Evolutionary conservation across 139 green algal species (phyloP), one percentile per base, ranked within the genome.

Genomic region (Picochlorum costavermella): DNA sequence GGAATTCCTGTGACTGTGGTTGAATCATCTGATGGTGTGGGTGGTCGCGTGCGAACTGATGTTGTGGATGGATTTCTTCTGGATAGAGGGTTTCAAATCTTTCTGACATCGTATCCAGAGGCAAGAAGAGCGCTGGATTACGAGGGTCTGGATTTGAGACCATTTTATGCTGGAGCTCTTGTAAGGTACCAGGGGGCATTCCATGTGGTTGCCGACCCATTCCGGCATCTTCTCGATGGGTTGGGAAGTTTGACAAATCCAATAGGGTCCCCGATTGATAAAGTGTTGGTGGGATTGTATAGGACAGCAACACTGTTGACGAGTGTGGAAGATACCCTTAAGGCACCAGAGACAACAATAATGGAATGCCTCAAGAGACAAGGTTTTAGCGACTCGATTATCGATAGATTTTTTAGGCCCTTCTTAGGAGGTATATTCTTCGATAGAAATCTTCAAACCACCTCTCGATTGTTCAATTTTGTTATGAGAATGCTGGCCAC

Each of bases 361-460:
- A 8, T 75, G 36, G 28, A 84, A 16, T 33, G 64, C 2, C 81
- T 94, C 53, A 74, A 89, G 75, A 63, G 61, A 2, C 83, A 92
- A 60, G 92, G 93, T 23, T 98, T 99, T 74, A 83, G 75, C 5
- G 30, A 76, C 0, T 68, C 71, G 33, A 97, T 98, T 31, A 89
- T 93, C 23, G 75, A 92, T 61, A 71, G 82, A 46, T 98, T 99
- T 81, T 98, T 99, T 81, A 69, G 88, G 11, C 92, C 94, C 26
- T 98, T 98, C 73, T 75, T 98, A 62, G 90, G 92, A 6, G 94
- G 94, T 63, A 99, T 98, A 77, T 99, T 98, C 79, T 97, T 98
- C 51, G 89, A 98, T 81, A 70, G 74, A 33, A 28, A 72, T 5
- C 85, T 98, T 9, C 59, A 60, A 53, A 89, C 80, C 40, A 86